Evolutionary conservation across 1,139 yeast species (phyloP).

Genomic region (Hanseniaspora gamundiae): DNA sequence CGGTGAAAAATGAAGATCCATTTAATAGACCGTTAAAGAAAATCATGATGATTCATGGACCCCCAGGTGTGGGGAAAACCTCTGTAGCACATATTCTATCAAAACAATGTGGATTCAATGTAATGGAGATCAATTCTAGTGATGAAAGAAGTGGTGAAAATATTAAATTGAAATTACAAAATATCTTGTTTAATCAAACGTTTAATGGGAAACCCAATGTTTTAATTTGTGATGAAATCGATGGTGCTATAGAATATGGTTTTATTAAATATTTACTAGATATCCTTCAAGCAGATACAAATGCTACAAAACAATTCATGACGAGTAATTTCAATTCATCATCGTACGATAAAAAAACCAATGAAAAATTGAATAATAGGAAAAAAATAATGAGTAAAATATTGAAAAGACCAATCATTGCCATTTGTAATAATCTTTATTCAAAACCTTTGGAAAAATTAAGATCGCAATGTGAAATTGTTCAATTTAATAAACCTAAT

Average conservation of each 20-base stretch:
- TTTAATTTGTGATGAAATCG: slow-evolving; percentile 79
- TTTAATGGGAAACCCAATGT: slow-evolving; percentile 59
- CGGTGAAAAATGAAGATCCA: slow-evolving; percentile 31
- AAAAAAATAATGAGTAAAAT: slow-evolving; percentile 26
- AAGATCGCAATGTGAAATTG: slow-evolving; percentile 59
- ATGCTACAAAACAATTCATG: slow-evolving; percentile 30
- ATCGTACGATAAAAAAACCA: slow-evolving; percentile 9
- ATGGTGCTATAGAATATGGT: slow-evolving; percentile 78
- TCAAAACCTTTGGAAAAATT: slow-evolving; percentile 61
- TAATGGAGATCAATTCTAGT: slow-evolving; percentile 82
- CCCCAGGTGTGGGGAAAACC: slow-evolving; percentile 92
- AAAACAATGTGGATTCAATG: slow-evolving; percentile 65
- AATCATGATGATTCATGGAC: slow-evolving; percentile 71
- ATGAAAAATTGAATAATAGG: slow-evolving; percentile 20
- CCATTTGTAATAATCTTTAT: slow-evolving; percentile 82
- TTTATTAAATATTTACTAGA: slow-evolving; percentile 60
- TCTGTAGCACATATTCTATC: slow-evolving; percentile 80
- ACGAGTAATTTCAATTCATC: slow-evolving; percentile 11
- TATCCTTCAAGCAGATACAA: slow-evolving; percentile 45
- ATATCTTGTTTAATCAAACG: slow-evolving; percentile 54
- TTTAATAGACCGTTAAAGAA: slow-evolving; percentile 61
- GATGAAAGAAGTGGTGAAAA: slow-evolving; percentile 57
- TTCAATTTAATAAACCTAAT: slow-evolving; percentile 52
- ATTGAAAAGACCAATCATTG: slow-evolving; percentile 74
- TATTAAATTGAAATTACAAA: slow-evolving; percentile 50